phyloP scores from a whole-genome alignment of 2,329 filamentous ascomycete species.

The Bretziella fagacearum region DNA sequence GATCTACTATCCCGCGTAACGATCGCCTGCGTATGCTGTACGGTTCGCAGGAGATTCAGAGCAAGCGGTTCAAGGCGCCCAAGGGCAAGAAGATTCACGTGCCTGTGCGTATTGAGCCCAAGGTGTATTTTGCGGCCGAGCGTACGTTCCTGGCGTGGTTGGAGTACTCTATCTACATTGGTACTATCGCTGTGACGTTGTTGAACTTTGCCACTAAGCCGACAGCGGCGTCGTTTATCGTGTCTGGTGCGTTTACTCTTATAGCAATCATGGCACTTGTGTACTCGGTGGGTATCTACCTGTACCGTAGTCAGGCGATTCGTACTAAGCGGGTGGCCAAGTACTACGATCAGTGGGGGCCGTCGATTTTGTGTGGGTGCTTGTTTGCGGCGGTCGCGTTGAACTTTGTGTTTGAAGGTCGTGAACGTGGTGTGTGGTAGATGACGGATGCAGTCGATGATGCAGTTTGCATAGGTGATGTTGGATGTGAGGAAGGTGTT shows the following conservation, averaged over 20 bases:
- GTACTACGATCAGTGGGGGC: conserved; percentile 84
- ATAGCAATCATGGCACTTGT: conserved; percentile 62
- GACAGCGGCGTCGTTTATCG: conserved; percentile 42
- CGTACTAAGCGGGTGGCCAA: conserved; percentile 66
- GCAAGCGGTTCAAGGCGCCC: conserved; percentile 51
- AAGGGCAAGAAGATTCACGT: conserved; percentile 88
- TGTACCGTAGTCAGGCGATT: conserved; percentile 78
- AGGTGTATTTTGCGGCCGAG: conserved; percentile 93
- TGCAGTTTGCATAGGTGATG: neutral
- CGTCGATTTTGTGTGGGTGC: conserved; percentile 55
- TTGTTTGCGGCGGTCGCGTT: conserved; percentile 57
- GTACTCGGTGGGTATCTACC: conserved; percentile 70
- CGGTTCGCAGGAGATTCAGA: conserved; percentile 36
- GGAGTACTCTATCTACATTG: conserved; percentile 90
- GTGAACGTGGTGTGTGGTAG: conserved; percentile 39
- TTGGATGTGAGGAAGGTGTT: neutral
- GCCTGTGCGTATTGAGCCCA: conserved; percentile 86
- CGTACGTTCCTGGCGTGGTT: conserved; percentile 94
- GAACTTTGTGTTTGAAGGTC: conserved; percentile 68
- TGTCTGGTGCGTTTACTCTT: conserved; percentile 64
- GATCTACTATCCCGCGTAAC: conserved; percentile 39
- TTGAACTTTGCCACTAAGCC: conserved; percentile 59
- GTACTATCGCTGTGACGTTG: conserved; percentile 67
- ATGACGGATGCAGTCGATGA: neutral
- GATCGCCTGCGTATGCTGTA: conserved; percentile 37